Evolutionary conservation across 164 flowering plant genomes (phyloP).

Genomic region (Nymphaea thermarum): DNA sequence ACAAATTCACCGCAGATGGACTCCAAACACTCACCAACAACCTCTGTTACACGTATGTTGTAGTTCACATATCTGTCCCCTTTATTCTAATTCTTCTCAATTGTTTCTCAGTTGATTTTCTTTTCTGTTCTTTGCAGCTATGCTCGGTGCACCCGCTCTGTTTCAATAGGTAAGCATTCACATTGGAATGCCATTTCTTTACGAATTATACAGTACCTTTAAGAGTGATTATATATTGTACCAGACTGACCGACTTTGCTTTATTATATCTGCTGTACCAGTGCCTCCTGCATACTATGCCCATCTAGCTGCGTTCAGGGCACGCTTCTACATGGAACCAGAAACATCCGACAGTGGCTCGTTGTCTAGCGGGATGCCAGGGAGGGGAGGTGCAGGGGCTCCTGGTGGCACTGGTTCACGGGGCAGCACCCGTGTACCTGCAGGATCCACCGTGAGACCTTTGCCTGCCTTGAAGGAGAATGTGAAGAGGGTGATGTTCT

Average conservation of each 20-base stretch:
- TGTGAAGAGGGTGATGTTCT: slow-evolving; percentile 73
- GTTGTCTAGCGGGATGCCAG: slow-evolving; percentile 37
- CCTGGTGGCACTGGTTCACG: slow-evolving; percentile 14
- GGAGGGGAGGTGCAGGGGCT: slow-evolving; percentile 21
- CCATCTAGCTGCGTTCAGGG: slow-evolving; percentile 71
- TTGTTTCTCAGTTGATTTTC: no score
- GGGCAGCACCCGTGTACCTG: slow-evolving; percentile 35
- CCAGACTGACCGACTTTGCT: background rate
- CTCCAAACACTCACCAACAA: slow-evolving; percentile 61
- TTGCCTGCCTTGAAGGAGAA: slow-evolving; percentile 65
- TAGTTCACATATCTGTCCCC: no score
- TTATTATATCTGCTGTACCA: slow-evolving; percentile 11
- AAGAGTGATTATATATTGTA: background rate
- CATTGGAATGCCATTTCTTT: background rate
- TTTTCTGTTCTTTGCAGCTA: slow-evolving; percentile 26
- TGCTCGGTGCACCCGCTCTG: slow-evolving; percentile 80
- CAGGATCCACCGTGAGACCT: slow-evolving; percentile 47
- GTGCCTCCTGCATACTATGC: slow-evolving; percentile 88
- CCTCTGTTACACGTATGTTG: slow-evolving; percentile 37
- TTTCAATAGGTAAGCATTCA: slow-evolving; percentile 54
- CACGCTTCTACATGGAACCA: slow-evolving; percentile 78
- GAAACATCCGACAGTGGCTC: slow-evolving; percentile 73
- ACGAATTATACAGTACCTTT: background rate
- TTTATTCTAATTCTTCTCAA: no score
- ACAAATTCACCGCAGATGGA: slow-evolving; percentile 63